Percentiles rank a stretch among this genome's conserved stretches.
These are phyloP conservation scores for Fragilariopsis cylindrus DNA, from an alignment of 108 stramenopile species.

Conservation along the genomic window DNA sequence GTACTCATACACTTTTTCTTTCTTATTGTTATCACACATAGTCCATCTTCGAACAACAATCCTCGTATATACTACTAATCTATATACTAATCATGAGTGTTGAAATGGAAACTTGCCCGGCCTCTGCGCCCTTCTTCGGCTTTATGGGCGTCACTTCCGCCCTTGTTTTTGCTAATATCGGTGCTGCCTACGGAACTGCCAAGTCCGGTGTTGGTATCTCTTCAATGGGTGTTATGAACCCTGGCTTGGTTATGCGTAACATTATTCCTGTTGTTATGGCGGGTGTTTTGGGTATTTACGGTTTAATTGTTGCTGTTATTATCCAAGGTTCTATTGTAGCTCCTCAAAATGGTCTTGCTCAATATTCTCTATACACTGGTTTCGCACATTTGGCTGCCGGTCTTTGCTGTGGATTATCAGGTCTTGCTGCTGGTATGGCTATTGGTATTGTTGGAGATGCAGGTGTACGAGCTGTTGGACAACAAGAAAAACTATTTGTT, in stretches of 20 bases:
- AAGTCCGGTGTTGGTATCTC: constrained; percentile 98
- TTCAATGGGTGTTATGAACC: constrained; percentile 99
- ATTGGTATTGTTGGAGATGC: constrained; percentile 99
- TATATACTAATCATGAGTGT: constrained; percentile 63
- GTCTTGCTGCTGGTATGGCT: constrained; percentile 97
- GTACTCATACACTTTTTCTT: constrained; percentile 6
- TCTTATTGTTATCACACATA: background rate
- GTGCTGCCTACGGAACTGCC: constrained; percentile 98
- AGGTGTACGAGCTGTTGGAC: constrained; percentile 97
- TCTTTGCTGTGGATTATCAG: constrained; percentile 96
- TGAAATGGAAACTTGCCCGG: constrained; percentile 87
- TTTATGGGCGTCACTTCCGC: constrained; percentile 90
- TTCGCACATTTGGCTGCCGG: constrained; percentile 98
- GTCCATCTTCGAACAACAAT: background rate
- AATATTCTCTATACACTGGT: constrained; percentile 94
- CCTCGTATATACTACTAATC: constrained; percentile 7
- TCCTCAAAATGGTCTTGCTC: constrained; percentile 70
- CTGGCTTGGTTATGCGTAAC: constrained; percentile 98
- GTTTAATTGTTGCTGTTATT: constrained; percentile 98
- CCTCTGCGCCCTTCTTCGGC: constrained; percentile 86
- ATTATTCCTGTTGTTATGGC: constrained; percentile 99
- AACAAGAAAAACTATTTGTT: constrained; percentile 97
- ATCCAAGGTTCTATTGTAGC: constrained; percentile 85
- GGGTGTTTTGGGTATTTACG: constrained; percentile 99
- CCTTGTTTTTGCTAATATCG: constrained; percentile 93